phyloP scores from a whole-genome alignment of 2,329 filamentous ascomycete species.

The Aspergillus alliaceus region DNA sequence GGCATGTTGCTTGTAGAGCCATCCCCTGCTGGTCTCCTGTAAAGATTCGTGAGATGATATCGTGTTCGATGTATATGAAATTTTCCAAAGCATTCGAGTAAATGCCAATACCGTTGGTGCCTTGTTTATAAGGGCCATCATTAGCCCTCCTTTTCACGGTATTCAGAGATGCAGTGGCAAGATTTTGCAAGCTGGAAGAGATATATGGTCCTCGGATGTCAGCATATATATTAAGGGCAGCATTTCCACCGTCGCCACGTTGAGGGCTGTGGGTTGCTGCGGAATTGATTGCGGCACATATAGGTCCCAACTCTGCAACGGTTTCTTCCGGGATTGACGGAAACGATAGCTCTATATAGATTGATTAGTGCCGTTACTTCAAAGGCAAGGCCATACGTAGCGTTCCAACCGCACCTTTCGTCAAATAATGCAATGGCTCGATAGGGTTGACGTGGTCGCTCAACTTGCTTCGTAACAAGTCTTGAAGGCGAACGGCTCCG shows the following conservation, averaged over 20 bases:
- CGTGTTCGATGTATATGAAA: slow-evolving; percentile 83
- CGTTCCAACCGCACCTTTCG: slow-evolving; percentile 63
- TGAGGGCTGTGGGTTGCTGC: slow-evolving; percentile 55
- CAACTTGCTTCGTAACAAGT: slow-evolving; percentile 76
- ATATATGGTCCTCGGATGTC: slow-evolving; percentile 86
- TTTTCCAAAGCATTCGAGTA: slow-evolving; percentile 87
- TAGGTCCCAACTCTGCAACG: slow-evolving; percentile 71
- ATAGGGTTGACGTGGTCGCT: slow-evolving; percentile 76
- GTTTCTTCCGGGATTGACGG: slow-evolving; percentile 77
- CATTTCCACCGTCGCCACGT: slow-evolving; percentile 59
- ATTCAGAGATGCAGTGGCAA: slow-evolving; percentile 82
- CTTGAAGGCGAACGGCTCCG: slow-evolving; percentile 80
- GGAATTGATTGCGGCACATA: slow-evolving; percentile 74
- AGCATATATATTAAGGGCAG: slow-evolving; percentile 78
- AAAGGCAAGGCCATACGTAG: not conserved
- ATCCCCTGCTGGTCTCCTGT: slow-evolving; percentile 78
- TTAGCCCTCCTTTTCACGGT: slow-evolving; percentile 73
- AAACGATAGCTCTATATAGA: slow-evolving; percentile 64
- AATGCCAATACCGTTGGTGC: slow-evolving; percentile 86
- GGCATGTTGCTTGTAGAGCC: slow-evolving; percentile 77
- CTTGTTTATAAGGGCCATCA: slow-evolving; percentile 81
- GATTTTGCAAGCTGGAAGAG: slow-evolving; percentile 75
- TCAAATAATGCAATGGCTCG: slow-evolving; percentile 89
- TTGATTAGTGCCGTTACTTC: not conserved
- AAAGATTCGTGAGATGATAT: slow-evolving; percentile 87